These are phyloP conservation scores for Metschnikowia vanudenii DNA, from an alignment of 805 yeast genomes.

Conservation along the genomic window DNA sequence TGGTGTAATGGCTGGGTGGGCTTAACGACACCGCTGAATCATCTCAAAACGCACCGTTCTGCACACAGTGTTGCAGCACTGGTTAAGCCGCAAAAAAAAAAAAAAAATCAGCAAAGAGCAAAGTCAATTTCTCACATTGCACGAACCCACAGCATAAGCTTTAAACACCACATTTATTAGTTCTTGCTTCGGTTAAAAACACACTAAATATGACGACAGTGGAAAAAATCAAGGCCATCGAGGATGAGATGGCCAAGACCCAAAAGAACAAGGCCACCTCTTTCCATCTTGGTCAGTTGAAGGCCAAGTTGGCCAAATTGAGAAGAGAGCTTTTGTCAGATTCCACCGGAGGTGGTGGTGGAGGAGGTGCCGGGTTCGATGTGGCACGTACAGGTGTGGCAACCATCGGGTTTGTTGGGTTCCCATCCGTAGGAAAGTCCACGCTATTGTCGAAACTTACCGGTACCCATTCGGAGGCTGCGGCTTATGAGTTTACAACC, in stretches of 20 bases:
- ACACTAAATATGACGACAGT: constrained; percentile 41
- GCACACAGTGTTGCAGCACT: background rate
- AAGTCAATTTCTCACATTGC: background rate
- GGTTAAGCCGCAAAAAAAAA: background rate
- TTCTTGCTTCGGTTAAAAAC: background rate
- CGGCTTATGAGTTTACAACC: constrained; percentile 96
- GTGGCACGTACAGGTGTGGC: constrained; percentile 99
- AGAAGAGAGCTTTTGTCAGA: constrained; percentile 82
- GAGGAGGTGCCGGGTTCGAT: constrained; percentile 92
- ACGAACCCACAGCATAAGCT: background rate
- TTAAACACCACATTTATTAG: background rate
- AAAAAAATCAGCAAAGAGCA: background rate
- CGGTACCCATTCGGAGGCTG: constrained; percentile 97
- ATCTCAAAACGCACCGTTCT: too few relatives aligned
- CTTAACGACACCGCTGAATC: too few relatives aligned
- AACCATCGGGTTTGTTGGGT: constrained; percentile 95
- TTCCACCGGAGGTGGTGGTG: constrained; percentile 71
- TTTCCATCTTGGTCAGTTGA: constrained; percentile 94
- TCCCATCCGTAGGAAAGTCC: constrained; percentile 92
- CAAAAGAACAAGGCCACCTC: constrained; percentile 98
- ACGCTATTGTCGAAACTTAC: constrained; percentile 86
- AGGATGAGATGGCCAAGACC: constrained; percentile 96
- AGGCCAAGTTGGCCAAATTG: constrained; percentile 93
- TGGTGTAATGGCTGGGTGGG: too few relatives aligned
- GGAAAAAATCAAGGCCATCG: constrained; percentile 77